Percentiles rank a stretch among this genome's conserved stretches.
Evolutionary conservation across 192 early-diverging fungal genomes (phyloP).

Genomic region (Linderina pennispora): DNA sequence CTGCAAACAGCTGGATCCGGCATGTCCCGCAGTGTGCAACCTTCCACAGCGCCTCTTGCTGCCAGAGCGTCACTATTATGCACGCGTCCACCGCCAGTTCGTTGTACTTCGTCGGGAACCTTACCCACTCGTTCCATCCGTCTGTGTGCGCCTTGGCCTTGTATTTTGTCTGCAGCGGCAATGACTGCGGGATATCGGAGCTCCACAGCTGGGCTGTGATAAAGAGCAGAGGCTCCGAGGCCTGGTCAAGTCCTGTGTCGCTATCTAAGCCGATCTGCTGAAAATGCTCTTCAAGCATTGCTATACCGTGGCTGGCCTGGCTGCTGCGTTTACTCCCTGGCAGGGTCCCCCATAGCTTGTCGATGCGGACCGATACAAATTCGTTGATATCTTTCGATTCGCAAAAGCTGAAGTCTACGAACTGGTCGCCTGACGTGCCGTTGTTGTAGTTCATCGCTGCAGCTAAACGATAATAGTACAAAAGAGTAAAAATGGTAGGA

Average conservation of each 20-base stretch:
- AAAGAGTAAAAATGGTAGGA: neutral
- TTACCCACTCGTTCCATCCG: constrained; percentile 90
- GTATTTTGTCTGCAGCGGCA: constrained; percentile 45
- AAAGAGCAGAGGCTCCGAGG: constrained; percentile 8
- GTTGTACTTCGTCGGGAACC: constrained; percentile 78
- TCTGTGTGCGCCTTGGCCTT: constrained; percentile 1
- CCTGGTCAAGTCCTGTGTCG: neutral
- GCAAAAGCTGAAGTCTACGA: constrained; percentile 46
- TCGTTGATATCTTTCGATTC: constrained; percentile 43
- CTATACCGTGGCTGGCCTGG: neutral
- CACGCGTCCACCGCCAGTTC: constrained; percentile 73
- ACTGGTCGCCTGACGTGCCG: constrained; percentile 20
- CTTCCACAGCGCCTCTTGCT: constrained; percentile 67
- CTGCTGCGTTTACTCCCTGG: no score
- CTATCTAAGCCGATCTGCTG: constrained; percentile 6
- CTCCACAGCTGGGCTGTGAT: constrained; percentile 42
- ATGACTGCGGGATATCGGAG: constrained; percentile 28
- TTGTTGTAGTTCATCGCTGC: constrained; percentile 31
- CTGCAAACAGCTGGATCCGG: constrained; percentile 75
- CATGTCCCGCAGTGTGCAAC: constrained; percentile 69
- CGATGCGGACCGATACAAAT: constrained; percentile 37
- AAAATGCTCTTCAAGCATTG: constrained; percentile 25
- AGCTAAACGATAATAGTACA: neutral
- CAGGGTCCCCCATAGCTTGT: constrained; percentile 36
- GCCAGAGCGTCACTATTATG: constrained; percentile 75